Evolutionary conservation across 2,329 filamentous ascomycete genomes (phyloP), one percentile per base, ranked within the genome.

Genomic region (Aspergillus aculeatus): DNA sequence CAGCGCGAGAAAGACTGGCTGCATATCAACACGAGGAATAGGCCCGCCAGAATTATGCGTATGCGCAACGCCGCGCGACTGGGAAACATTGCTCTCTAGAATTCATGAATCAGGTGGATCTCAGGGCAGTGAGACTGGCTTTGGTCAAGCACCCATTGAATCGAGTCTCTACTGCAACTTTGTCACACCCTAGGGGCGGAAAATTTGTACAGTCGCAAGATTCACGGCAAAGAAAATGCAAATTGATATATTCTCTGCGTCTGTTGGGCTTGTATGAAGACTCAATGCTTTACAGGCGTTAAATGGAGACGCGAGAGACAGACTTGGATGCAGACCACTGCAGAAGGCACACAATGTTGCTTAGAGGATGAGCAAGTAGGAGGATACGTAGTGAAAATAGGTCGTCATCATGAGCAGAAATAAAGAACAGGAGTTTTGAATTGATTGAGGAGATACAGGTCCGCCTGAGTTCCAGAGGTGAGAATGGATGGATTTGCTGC

Each of bases 21-120:
- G 49, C 63, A 53, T 19, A 64, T 57, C 5, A 61, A 50, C 3
- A 58, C 47, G 23, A 66, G 49, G 14, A 61, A 23, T 19, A 64
- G 38, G n/a, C 63, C 66, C 29, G 66, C 55, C 23, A 69, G 31
- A 19, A 70, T 24, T 2, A 57, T 59, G 41, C 68, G 67, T 55
- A 64, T 29, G 19, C 65, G 63, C 47, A 61, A 60, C 31, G 61
- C 47, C 5, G 62, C 60, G 50, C 60, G 67, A 60, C 54, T 61
- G 29, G 62, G 50, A 29, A 57, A 26, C 64, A 68, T 69, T 26
- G 47, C 44, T 21, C 14, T 48, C 2, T 16, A 14, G 14, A 12
- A 29, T 3, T 44, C 16, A 44, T 44, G 21, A 14, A 24, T 6
- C 14, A 50, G 23, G 48, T n/a, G 47, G 3, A 2, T 44, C 38